Percentiles rank a stretch among this genome's conserved stretches.
These are phyloP conservation scores for Kodamaea jinghongensis DNA, from an alignment of 805 yeast species.

Conservation along the genomic window DNA sequence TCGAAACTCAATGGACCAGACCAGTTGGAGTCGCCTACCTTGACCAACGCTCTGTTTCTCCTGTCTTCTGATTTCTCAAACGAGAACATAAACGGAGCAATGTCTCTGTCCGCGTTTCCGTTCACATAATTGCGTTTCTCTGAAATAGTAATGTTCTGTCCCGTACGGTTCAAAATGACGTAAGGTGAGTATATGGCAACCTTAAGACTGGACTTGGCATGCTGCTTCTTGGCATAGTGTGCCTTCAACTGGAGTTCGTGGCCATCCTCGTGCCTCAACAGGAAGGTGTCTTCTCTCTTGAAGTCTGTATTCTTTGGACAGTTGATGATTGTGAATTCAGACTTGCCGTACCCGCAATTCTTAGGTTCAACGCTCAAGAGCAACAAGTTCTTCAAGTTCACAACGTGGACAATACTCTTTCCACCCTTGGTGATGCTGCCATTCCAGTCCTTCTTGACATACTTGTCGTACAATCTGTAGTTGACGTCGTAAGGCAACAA, in stretches of 20 bases:
- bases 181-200: conserved; percentile 82
- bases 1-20: conserved; percentile 79
- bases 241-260: conserved; percentile 64
- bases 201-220: conserved; percentile 57
- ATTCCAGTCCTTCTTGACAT: conserved; percentile 63
- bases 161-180: conserved; percentile 77
- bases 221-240: conserved; percentile 54
- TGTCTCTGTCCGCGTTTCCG: conserved; percentile 24
- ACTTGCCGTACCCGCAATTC: conserved; percentile 56
- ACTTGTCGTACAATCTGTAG: conserved; percentile 75
- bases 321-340: conserved; percentile 75
- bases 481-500: conserved; percentile 77
- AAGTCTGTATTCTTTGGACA: conserved; percentile 53
- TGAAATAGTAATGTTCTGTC: conserved; percentile 55
- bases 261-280: conserved; percentile 58
- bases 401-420: conserved; percentile 75
- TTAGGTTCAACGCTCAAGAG: conserved; percentile 67
- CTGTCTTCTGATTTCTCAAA: conserved; percentile 59
- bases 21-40: conserved; percentile 67
- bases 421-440: conserved; percentile 62
- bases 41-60: conserved; percentile 62
- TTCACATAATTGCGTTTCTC: conserved; percentile 57
- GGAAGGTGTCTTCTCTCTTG: conserved; percentile 51
- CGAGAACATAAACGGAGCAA: conserved; percentile 77
- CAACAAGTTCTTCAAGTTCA: conserved; percentile 66